Evolutionary conservation across 345 rosid species (phyloP).

Genomic region (Eucalyptus viminalis): DNA sequence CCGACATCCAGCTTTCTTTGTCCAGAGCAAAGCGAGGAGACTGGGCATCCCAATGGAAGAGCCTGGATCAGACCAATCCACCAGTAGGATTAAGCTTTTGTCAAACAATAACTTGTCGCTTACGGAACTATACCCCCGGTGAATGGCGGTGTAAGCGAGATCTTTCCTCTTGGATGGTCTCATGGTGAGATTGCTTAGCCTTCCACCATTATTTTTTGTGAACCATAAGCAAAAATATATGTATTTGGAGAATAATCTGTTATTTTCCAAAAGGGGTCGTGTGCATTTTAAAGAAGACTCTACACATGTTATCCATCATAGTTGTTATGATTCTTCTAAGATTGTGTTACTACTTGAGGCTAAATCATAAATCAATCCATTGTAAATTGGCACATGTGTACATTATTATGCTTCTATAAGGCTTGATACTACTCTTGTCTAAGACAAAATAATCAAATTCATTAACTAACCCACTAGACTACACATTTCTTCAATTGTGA

Average conservation of each 20-base stretch:
- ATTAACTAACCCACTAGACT: not conserved
- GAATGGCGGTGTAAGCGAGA: not conserved
- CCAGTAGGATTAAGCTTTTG: not conserved
- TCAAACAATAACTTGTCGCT: conserved; percentile 20
- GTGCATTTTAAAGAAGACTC: not conserved
- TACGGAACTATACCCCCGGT: conserved; percentile 26
- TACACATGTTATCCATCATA: not conserved
- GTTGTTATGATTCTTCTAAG: not conserved
- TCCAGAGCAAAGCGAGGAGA: not conserved
- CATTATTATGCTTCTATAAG: not conserved
- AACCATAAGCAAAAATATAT: not conserved
- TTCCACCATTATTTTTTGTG: not conserved
- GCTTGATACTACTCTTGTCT: not conserved
- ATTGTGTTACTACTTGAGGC: not conserved
- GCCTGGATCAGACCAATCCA: not conserved
- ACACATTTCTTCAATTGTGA: not conserved
- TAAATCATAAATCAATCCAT: not conserved
- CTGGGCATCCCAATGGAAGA: not conserved
- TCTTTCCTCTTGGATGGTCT: not conserved
- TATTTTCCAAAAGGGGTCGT: not conserved
- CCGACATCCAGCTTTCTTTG: conserved; percentile 4
- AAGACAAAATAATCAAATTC: not conserved
- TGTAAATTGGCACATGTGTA: not conserved
- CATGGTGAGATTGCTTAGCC: not conserved
- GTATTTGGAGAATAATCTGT: not conserved